phyloP scores from a whole-genome alignment of 139 green algal genomes.

The Volvox africanus region DNA sequence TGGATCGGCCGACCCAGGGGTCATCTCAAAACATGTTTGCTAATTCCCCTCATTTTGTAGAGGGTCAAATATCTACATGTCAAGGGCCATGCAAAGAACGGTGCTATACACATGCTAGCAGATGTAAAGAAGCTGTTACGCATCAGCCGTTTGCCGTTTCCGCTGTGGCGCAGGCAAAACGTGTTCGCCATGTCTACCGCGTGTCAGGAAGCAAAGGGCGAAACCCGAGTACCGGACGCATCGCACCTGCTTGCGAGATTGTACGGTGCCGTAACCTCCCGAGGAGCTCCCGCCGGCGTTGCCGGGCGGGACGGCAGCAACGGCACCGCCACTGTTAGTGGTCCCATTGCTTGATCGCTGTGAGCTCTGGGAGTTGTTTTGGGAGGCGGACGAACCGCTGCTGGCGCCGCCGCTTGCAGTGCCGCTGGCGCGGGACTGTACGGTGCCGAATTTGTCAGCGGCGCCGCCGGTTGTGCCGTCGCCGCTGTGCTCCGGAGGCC shows the following conservation, averaged over 20 bases:
- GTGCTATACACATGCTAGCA: no score
- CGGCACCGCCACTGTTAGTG: neutral
- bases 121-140: no score
- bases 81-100: no score
- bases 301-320: neutral
- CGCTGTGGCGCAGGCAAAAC: no score
- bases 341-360: slow-evolving; percentile 4
- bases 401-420: slow-evolving; percentile 8
- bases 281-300: neutral
- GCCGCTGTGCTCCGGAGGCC: neutral
- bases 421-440: slow-evolving; percentile 23
- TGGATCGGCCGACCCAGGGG: no score
- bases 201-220: no score
- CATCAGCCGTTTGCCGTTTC: no score
- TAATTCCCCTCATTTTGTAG: no score
- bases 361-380: neutral
- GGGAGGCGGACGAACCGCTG: slow-evolving; percentile 1
- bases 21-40: no score
- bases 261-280: slow-evolving; percentile 17
- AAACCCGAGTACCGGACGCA: neutral
- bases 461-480: neutral
- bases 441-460: slow-evolving; percentile 25
- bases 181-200: no score
- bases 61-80: no score
- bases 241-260: slow-evolving; percentile 31